Base-by-base conservation (phyloP, 345 rosid species). In the Camelina sativa region DNA sequence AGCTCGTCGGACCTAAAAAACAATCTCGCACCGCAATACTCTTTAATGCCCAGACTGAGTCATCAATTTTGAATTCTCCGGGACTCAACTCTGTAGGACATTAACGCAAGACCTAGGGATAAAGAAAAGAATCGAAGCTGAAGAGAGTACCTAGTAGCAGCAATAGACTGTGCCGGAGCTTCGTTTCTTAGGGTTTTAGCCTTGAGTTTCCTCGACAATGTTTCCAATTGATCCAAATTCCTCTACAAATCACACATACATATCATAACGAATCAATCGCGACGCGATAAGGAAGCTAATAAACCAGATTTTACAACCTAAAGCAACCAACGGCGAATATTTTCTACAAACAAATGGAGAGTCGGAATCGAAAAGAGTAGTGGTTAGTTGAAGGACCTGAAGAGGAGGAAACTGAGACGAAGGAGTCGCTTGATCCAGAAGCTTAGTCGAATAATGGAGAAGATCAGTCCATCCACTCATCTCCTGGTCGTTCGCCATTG, bases 391-490 rank as follows among this genome's bases (percentile, higher is more conserved):
- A 56, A 59, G 62, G 22, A 93, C 98, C 98, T 93, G 98, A 60
- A 94, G 96, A 71, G 97, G 95, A 84, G 96, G 98, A 77, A 94
- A 94, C 86, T 91, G 97, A 76, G 97, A 85, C 11, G 97, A 87
- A 72, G 98, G 96, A 82, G 96, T 88, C 19, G 97, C 96, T 79
- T 91, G 95, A 32, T 91, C 97, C 53, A 94, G 88, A 71, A 94
- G 97, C 85, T 91, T 91, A 34, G 93, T 76, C 13, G 98, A 94
- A 53, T 95, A 88, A 63, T 89, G 92, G 28, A 94, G 95, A 76
- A 94, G 90, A 82, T 94, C 96, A 37, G 91, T 91, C 97, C 96
- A 94, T 74, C 87, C 74, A 72, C 89, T 73, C 87, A 91, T 84
- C 74, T 87, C 96, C 69, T 81, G 87, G 38, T 94, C 98, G 72